These are phyloP conservation scores for Theileria sp. DNA, from an alignment of 169 alveolate genomes.

Conservation along the genomic window DNA sequence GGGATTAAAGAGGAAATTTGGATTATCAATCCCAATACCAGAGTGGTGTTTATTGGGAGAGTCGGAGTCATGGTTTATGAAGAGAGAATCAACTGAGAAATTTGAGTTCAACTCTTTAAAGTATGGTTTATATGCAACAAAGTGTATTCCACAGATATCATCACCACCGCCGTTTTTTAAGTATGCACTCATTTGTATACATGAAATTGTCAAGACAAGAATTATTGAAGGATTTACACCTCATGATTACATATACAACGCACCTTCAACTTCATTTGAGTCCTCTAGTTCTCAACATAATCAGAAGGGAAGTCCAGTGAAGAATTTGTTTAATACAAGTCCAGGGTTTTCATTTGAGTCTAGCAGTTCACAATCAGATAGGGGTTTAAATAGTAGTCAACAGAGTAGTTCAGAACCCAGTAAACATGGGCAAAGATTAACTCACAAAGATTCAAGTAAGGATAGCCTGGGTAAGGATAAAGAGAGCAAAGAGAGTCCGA, in stretches of 20 bases:
- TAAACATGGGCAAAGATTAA: constrained; percentile 21
- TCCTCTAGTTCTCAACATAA: neutral
- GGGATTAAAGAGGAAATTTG: constrained; percentile 47
- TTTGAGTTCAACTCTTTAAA: constrained; percentile 25
- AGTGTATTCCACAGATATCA: constrained; percentile 47
- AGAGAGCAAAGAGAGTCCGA: neutral
- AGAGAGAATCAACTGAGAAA: constrained; percentile 2
- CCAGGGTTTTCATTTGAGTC: neutral
- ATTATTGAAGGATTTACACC: neutral
- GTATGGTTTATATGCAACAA: constrained; percentile 32
- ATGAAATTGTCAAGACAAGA: constrained; percentile 43
- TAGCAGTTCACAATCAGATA: neutral
- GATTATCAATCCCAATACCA: constrained; percentile 38
- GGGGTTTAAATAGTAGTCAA: neutral
- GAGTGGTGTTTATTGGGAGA: constrained; percentile 57
- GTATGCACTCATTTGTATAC: constrained; percentile 48
- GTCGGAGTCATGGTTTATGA: constrained; percentile 6
- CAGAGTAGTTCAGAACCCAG: constrained; percentile 25
- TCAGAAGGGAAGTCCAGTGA: neutral
- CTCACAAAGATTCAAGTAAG: constrained; percentile 11
- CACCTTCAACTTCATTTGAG: neutral
- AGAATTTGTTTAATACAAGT: constrained; percentile 9
- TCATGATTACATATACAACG: neutral
- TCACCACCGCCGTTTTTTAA: constrained; percentile 62
- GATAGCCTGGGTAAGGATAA: neutral